A percentile compares a stretch with the other conserved stretches of the same genome.
These are phyloP conservation scores for Nigrospora oryzae DNA, from an alignment of 2,329 filamentous ascomycete genomes.

Conservation along the genomic window DNA sequence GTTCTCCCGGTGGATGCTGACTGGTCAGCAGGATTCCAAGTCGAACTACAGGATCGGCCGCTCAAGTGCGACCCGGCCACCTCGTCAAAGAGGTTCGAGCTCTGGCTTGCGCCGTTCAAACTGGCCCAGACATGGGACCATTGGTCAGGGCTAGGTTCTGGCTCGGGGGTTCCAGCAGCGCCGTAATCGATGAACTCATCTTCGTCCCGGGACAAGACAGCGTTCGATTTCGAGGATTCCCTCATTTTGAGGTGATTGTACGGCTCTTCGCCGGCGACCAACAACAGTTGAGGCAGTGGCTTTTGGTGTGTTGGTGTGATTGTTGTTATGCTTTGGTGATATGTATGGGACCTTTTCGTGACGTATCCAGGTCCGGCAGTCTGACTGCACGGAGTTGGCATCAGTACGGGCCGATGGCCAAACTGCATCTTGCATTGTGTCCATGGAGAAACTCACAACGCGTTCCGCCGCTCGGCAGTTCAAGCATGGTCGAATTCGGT, in stretches of 20 bases:
- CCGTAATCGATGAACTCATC: not conserved
- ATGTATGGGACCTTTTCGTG: not conserved
- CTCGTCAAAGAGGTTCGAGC: not conserved
- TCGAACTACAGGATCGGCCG: too few relatives aligned
- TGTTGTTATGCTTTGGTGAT: not conserved
- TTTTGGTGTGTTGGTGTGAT: not conserved
- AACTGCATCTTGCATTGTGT: not conserved
- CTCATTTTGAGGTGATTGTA: not conserved
- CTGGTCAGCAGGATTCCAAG: too few relatives aligned
- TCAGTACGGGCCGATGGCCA: not conserved
- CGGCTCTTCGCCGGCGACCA: not conserved
- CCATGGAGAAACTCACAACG: not conserved
- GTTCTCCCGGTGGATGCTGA: too few relatives aligned
- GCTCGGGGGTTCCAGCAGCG: not conserved
- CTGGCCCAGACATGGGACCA: not conserved
- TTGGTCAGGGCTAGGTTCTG: not conserved
- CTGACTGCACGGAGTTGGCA: not conserved
- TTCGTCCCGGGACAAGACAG: not conserved
- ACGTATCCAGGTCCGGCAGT: not conserved
- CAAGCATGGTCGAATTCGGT: not conserved
- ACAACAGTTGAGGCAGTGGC: not conserved
- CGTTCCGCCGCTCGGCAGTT: not conserved
- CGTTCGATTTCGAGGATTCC: not conserved
- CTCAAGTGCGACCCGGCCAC: too few relatives aligned
- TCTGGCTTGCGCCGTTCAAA: not conserved